phyloP scores from a whole-genome alignment of 768 basidiomycete genomes.

The Tulasnella sp. region DNA sequence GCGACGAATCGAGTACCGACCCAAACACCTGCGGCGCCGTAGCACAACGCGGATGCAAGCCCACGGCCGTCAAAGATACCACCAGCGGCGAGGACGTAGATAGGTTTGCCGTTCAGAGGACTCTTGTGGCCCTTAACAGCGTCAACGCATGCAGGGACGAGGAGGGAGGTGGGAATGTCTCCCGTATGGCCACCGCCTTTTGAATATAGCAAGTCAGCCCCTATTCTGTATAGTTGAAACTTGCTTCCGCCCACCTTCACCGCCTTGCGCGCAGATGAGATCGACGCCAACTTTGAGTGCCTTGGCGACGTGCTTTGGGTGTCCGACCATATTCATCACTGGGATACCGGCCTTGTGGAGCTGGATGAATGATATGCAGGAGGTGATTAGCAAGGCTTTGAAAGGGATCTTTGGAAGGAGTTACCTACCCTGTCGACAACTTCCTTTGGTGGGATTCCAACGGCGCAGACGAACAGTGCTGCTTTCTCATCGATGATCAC shows the following conservation, averaged over 20 bases:
- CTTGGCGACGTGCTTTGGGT: slow-evolving; percentile 72
- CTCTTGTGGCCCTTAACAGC: slow-evolving; percentile 59
- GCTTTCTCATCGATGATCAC: slow-evolving; percentile 90
- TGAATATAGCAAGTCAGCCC: too few species aligned
- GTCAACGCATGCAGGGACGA: slow-evolving; percentile 88
- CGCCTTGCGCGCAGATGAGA: slow-evolving; percentile 88
- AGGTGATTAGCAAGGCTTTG: not conserved
- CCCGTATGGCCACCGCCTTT: slow-evolving; percentile 61
- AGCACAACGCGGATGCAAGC: slow-evolving; percentile 76
- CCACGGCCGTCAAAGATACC: slow-evolving; percentile 84
- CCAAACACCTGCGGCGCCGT: slow-evolving; percentile 81
- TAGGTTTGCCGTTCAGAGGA: slow-evolving; percentile 67
- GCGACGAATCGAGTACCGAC: slow-evolving; percentile 85
- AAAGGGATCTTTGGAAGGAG: not conserved
- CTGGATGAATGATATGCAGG: slow-evolving; percentile 22
- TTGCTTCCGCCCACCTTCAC: slow-evolving; percentile 52
- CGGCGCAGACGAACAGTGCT: slow-evolving; percentile 79
- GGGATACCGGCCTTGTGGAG: slow-evolving; percentile 77
- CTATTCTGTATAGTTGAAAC: too few species aligned
- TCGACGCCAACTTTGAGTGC: slow-evolving; percentile 79
- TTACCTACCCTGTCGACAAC: slow-evolving; percentile 43
- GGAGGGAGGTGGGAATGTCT: slow-evolving; percentile 66
- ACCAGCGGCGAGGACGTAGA: slow-evolving; percentile 85
- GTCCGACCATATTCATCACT: slow-evolving; percentile 95
- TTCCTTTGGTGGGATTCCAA: slow-evolving; percentile 74